Evolutionary conservation across 1,284 basidiomycete genomes (phyloP), one percentile per base, ranked within the genome.

Genomic region (Ganoderma sp.): DNA sequence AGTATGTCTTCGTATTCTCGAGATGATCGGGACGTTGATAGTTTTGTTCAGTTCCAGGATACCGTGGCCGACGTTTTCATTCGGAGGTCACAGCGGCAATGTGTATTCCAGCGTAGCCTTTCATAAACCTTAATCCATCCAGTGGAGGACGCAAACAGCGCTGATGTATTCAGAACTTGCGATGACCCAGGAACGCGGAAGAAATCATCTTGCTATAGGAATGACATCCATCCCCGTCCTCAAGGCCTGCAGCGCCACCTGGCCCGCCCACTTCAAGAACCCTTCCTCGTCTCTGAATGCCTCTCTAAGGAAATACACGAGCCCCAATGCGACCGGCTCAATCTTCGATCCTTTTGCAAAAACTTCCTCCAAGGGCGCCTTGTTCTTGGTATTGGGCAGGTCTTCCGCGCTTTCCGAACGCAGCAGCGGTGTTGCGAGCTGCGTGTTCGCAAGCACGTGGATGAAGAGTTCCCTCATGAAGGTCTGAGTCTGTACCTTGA

Each of bases 1-100:
- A 90, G 92, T 94, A 73, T 73, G 89, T 82, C 15, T 15, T 22
- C 34, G 1, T 37, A 0, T 14, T n/a, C 12, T 63, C 28, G 39
- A 15, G n/a, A 22, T 14, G 32, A 9, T 7, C 32, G 12, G 17
- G 15, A 19, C 37, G 3, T 22, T 52, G 10, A 61, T 3, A 25
- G 17, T 17, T 42, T 19, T 2, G 12, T 41, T 45, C 57, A 94
- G 92, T 75, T 93, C 90, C 34, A 84, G 86, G 34, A 86, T 95
- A 71, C 83, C 88, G 50, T 89, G 94, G 75, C 88, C 86, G 14
- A 88, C 85, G 6, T 92, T 89, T 77, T 88, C 87, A 7, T 96
- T 92, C 72, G 94, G 92, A 15, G 94, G 94, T 22, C 84, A 85
- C 63, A 90, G 83, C 48, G 94, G 94, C 0, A 93, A 90, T 69